phyloP scores from a whole-genome alignment of 345 rosid genomes.

The Syzygium jambos region DNA sequence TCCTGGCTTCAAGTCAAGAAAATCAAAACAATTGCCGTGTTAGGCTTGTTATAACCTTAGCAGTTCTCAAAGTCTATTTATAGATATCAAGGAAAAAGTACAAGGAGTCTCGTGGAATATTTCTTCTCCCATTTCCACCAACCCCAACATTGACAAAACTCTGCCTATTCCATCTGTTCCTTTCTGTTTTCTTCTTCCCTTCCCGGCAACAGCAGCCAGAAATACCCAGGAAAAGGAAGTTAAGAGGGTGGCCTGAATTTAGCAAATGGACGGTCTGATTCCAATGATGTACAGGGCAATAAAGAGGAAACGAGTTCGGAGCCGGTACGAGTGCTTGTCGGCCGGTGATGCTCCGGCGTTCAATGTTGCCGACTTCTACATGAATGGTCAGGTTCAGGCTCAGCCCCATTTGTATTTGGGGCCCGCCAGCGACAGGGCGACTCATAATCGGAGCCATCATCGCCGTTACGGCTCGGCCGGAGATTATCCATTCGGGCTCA shows the following conservation, averaged over 20 bases:
- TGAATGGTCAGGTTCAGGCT: conserved; percentile 1
- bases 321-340: conserved; percentile 67
- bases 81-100: not conserved
- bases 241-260: not conserved
- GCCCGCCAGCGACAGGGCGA: not conserved
- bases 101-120: not conserved
- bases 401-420: not conserved
- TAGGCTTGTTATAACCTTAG: not conserved
- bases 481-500: conserved; percentile 19
- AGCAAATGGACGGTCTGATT: conserved; percentile 69
- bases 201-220: too few relatives aligned
- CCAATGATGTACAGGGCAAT: conserved; percentile 63
- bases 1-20: not conserved
- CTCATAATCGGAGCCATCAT: conserved; percentile 5
- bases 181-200: not conserved
- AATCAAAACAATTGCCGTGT: not conserved
- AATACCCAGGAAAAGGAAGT: not conserved
- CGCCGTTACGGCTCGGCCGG: conserved; percentile 41
- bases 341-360: conserved; percentile 29
- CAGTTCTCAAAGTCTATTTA: not conserved
- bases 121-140: not conserved
- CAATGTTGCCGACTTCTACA: conserved; percentile 18
- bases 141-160: not conserved
- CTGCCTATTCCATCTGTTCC: not conserved
- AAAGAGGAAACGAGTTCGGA: conserved; percentile 49